These are phyloP conservation scores for Dryas integrifolia DNA, from an alignment of 331 rosid genomes.

Conservation along the genomic window DNA sequence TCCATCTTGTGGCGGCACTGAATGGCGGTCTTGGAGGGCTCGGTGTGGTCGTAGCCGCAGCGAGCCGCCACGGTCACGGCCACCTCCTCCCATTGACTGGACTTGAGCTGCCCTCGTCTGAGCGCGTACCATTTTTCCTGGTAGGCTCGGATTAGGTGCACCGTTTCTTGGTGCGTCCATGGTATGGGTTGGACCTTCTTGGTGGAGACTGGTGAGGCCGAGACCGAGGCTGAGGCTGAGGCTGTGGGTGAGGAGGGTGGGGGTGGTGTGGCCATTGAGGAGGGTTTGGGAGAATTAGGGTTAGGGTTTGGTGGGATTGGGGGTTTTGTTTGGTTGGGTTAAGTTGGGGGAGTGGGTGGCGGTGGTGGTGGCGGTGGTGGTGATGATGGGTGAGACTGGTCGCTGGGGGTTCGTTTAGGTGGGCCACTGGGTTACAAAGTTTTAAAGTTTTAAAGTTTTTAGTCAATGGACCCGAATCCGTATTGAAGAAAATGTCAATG, in stretches of 20 bases:
- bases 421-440: not conserved
- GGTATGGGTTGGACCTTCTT: slow-evolving; percentile 64
- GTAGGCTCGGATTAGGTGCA: slow-evolving; percentile 75
- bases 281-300: not conserved
- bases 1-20: slow-evolving; percentile 97
- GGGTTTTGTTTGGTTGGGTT: not conserved
- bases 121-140: slow-evolving; percentile 87
- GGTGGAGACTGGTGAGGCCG: slow-evolving; percentile 22
- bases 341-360: slow-evolving; percentile 19
- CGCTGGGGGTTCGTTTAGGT: not conserved
- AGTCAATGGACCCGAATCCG: slow-evolving; percentile 7
- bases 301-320: not conserved
- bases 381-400: not conserved
- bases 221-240: not conserved
- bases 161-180: slow-evolving; percentile 85
- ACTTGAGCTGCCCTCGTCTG: slow-evolving; percentile 68
- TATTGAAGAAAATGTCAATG: not conserved
- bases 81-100: slow-evolving; percentile 87
- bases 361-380: slow-evolving; percentile 10
- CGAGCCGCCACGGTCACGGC: slow-evolving; percentile 80
- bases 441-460: not conserved
- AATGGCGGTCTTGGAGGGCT: slow-evolving; percentile 65
- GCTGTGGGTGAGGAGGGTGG: slow-evolving; percentile 22
- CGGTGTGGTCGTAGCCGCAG: slow-evolving; percentile 57
- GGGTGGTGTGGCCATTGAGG: slow-evolving; percentile 28